phyloP scores from a whole-genome alignment of 306 rosid species.

The Cucumis hystrix region DNA sequence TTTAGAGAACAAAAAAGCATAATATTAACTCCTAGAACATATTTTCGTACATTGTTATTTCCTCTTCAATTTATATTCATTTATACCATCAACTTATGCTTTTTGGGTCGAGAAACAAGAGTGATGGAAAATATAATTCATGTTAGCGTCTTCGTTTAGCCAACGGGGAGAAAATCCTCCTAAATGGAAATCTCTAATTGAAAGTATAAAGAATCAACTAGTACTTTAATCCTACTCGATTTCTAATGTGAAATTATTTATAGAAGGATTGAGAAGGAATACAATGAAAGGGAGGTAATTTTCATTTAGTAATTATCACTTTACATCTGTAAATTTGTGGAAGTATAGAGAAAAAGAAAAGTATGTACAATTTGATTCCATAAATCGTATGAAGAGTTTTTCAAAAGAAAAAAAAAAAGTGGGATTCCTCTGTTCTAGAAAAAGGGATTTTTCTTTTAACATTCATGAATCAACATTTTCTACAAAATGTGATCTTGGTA shows the following conservation, averaged over 20 bases:
- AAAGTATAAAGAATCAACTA: no score
- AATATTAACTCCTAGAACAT: no score
- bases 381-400: background rate
- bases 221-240: no score
- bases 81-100: no score
- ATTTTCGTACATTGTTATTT: no score
- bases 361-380: slow-evolving; percentile 5
- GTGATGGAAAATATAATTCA: no score
- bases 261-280: background rate
- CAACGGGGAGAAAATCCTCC: no score
- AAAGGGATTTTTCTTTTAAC: background rate
- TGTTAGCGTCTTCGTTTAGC: no score
- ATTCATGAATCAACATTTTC: background rate
- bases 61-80: no score
- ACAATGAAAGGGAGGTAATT: background rate
- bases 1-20: no score
- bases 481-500: background rate
- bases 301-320: background rate
- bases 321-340: background rate
- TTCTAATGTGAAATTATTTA: background rate
- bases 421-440: background rate
- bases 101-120: no score
- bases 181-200: no score
- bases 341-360: background rate
- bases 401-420: background rate